A percentile compares a stretch with the other conserved stretches of the same genome.
phyloP scores from a whole-genome alignment of 257 asterid genomes.

The Nyctanthes arbortristis region DNA sequence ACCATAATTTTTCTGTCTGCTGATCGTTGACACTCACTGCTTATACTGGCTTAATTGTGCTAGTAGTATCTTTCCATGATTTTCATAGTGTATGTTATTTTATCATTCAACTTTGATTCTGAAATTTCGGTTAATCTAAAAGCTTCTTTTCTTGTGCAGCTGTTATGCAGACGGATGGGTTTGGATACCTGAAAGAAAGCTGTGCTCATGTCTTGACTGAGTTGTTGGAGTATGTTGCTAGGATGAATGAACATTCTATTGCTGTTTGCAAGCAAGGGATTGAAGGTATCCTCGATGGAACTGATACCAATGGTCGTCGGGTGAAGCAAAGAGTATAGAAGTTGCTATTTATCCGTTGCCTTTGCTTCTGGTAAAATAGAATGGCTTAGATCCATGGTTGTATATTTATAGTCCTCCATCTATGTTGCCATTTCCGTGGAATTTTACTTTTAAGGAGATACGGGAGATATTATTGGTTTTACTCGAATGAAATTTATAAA shows the following conservation, averaged over 20 bases:
- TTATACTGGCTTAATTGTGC: no score
- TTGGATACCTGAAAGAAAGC: slow-evolving; percentile 85
- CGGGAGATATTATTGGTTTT: no score
- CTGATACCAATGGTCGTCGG: slow-evolving; percentile 79
- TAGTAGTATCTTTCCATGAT: no score
- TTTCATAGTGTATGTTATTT: no score
- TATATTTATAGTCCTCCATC: no score
- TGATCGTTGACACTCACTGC: no score
- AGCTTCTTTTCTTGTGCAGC: slow-evolving; percentile 51
- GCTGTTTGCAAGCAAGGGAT: slow-evolving; percentile 55
- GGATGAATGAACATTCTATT: slow-evolving; percentile 61
- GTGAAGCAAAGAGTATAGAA: slow-evolving; percentile 75
- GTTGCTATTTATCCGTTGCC: background rate
- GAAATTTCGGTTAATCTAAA: background rate
- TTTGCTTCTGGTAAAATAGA: slow-evolving; percentile 21
- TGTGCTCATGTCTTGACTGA: slow-evolving; percentile 83
- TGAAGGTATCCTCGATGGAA: slow-evolving; percentile 63
- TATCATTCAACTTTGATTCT: no score
- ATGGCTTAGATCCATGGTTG: slow-evolving; percentile 35
- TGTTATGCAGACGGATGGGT: slow-evolving; percentile 97
- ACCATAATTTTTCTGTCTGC: background rate
- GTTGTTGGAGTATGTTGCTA: slow-evolving; percentile 85
- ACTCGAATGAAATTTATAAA: no score
- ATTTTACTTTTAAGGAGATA: no score
- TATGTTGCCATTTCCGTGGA: no score